Base-by-base conservation (phyloP, 164 flowering plant genomes). In the Magnolia sinica region DNA sequence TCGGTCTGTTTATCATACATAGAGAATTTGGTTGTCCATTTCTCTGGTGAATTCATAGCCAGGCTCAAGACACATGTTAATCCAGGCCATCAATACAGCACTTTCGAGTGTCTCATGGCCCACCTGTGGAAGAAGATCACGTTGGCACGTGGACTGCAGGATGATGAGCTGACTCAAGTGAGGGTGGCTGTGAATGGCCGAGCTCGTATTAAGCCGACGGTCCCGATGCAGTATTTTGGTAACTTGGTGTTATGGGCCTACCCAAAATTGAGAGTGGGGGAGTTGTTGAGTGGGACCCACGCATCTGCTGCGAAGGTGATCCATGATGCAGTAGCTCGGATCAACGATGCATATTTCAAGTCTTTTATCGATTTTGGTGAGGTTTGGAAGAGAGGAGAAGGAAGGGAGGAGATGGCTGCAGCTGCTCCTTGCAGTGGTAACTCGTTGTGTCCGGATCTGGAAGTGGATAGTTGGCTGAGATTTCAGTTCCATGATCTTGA, bases 361-460 rank as follows among this genome's bases (percentile, higher is more conserved):
- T 79, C 81, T 14, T 75, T 79, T 29, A 75, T 79, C 71, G 78
- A 79, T 49, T 79, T 79, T 63, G 81, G 74, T 13, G 75, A 20
- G 51, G 11, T 61, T 6, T 4, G n/a, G n/a, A 64, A 55, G 73
- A 50, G 24, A 10, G 16, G 50, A 4, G 64, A 77, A 19, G 80
- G 31, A 64, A 19, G 13, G 13, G 73, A 22, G 49, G 55, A 49
- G 64, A 71, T 77, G 51, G 24, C 37, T 18, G 59, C 24, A 3
- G 7, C 64, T 3, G 68, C 59, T 0, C 51, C 76, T 2, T 31
- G 3, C 71, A n/a, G 4, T 7, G 73, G 55, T 0, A 51, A 73
- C 22, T 22, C 59, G 3, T 24, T 65, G 6, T 74, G 61, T 22
- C 83, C 77, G 0, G 31, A 77, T 37, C 13, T 77, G 63, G 75